A percentile compares a stretch with the other conserved stretches of the same genome.
These are phyloP conservation scores for Exophiala calicioides DNA, from an alignment of 2,329 filamentous ascomycete species.

Conservation along the genomic window DNA sequence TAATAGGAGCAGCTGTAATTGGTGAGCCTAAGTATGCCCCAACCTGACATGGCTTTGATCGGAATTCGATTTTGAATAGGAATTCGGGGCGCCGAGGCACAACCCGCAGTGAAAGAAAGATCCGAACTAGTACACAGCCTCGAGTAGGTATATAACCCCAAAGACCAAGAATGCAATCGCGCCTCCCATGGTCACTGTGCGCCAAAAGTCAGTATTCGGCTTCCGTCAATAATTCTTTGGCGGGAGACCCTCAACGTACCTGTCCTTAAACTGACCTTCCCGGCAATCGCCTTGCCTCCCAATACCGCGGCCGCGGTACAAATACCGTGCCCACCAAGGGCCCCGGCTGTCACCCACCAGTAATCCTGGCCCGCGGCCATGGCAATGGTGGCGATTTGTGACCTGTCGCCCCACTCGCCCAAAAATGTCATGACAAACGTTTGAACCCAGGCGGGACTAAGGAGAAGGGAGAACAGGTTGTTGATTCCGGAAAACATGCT, in stretches of 20 bases:
- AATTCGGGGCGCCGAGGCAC: too few relatives aligned
- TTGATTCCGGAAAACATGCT: conserved; percentile 64
- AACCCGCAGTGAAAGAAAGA: background rate
- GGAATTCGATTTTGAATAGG: too few relatives aligned
- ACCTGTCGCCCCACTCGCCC: conserved; percentile 96
- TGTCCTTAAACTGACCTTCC: conserved; percentile 90
- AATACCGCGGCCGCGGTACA: conserved; percentile 92
- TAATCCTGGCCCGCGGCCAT: conserved; percentile 99
- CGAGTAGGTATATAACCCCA: conserved; percentile 85
- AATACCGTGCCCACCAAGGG: conserved; percentile 79
- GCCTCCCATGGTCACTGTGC: conserved; percentile 83
- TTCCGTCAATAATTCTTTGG: background rate
- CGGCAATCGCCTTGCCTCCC: conserved; percentile 88
- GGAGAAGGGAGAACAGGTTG: conserved; percentile 82
- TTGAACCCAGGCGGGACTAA: conserved; percentile 97
- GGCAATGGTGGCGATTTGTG: conserved; percentile 96
- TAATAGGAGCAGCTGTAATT: too few relatives aligned
- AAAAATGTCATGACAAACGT: conserved; percentile 99
- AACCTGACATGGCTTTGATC: too few relatives aligned
- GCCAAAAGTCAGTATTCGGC: conserved; percentile 17
- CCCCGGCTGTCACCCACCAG: conserved; percentile 95
- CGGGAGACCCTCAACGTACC: conserved; percentile 62
- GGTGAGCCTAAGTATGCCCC: too few relatives aligned
- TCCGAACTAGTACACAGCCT: conserved; percentile 62
- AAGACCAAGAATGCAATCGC: conserved; percentile 88